Conservation (phyloP, 768 basidiomycete genomes). For the Suillus variegatus region DNA sequence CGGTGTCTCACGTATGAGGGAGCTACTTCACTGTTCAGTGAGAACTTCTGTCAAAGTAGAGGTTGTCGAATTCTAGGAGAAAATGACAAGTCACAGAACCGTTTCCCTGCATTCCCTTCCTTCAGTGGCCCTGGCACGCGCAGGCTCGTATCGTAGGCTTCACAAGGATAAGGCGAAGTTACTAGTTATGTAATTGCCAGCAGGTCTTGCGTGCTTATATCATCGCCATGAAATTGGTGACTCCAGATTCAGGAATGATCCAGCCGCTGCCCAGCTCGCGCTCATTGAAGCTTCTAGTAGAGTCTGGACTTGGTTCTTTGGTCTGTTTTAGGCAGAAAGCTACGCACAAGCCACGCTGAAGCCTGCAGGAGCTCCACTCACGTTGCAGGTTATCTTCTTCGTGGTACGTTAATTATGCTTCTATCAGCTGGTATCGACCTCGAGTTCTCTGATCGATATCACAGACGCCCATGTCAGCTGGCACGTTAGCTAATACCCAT, state of each 20-base stretch:
- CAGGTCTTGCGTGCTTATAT: neutral
- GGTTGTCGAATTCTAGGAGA: too few relatives aligned
- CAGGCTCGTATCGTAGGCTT: too few relatives aligned
- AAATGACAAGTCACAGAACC: too few relatives aligned
- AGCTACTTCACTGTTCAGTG: too few relatives aligned
- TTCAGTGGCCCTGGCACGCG: too few relatives aligned
- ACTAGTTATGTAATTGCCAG: too few relatives aligned
- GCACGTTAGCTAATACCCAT: neutral
- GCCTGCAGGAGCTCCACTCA: conserved; percentile 3
- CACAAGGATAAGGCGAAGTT: too few relatives aligned
- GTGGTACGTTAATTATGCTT: neutral
- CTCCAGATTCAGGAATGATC: neutral
- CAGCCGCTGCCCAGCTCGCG: neutral
- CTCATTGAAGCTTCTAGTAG: neutral
- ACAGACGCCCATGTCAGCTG: neutral
- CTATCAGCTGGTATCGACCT: neutral
- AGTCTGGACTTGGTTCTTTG: neutral
- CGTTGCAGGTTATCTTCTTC: neutral
- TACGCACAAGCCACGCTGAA: neutral
- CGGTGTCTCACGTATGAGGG: too few relatives aligned
- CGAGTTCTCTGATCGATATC: neutral
- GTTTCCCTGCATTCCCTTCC: too few relatives aligned
- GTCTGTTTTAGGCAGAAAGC: neutral
- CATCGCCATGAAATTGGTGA: neutral
- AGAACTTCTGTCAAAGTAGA: too few relatives aligned